Conservation (phyloP, 768 basidiomycete genomes). For the Boletus tomentosulus region DNA sequence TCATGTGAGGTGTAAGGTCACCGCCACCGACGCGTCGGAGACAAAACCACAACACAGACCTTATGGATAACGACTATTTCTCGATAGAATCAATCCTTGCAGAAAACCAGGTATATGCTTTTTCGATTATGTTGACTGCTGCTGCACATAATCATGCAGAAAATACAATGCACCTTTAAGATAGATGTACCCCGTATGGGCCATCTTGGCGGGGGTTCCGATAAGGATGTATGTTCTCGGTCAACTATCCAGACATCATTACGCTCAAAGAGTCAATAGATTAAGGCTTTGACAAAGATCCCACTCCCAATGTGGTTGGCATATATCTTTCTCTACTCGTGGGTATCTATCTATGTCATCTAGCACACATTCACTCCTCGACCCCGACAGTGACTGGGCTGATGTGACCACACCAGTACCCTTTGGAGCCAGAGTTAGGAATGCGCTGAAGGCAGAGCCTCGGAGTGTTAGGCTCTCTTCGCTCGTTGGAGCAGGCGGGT, state of each 20-base stretch:
- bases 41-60: background rate
- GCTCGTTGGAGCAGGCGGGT: constrained; percentile 81
- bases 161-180: constrained; percentile 92
- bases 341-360: constrained; percentile 10
- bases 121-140: background rate
- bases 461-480: constrained; percentile 77
- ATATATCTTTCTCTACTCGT: constrained; percentile 82
- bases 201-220: constrained; percentile 81
- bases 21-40: constrained; percentile 22
- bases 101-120: constrained; percentile 69
- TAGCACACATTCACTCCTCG: background rate
- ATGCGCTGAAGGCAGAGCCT: constrained; percentile 87
- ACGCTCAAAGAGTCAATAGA: constrained; percentile 42
- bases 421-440: constrained; percentile 71
- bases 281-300: constrained; percentile 69
- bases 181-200: constrained; percentile 82
- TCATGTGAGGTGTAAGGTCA: constrained; percentile 16
- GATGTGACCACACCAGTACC: constrained; percentile 81
- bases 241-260: background rate
- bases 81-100: constrained; percentile 88
- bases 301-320: constrained; percentile 91
- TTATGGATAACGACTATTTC: constrained; percentile 91
- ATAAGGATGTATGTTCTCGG: constrained; percentile 62
- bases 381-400: constrained; percentile 67
- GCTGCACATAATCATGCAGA: constrained; percentile 41